Conservation (phyloP, 805 yeast species). For the Metschnikowia kunwiensis region DNA sequence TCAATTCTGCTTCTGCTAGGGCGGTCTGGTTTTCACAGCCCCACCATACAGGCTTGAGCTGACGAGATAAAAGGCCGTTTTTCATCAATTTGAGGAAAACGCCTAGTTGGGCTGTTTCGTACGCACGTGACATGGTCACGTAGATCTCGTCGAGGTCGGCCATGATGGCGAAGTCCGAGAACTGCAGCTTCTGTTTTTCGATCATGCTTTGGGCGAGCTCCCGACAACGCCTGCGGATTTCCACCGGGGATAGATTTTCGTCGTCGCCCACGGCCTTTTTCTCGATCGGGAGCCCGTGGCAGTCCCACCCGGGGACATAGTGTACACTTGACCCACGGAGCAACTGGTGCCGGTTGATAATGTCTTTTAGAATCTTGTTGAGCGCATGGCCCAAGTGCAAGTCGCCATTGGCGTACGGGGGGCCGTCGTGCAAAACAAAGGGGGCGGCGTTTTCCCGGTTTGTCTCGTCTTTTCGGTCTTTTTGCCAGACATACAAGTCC, state of each 20-base stretch:
- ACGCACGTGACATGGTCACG: conserved; percentile 65
- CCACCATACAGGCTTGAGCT: conserved; percentile 96
- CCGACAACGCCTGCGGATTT: conserved; percentile 63
- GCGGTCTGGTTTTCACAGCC: conserved; percentile 93
- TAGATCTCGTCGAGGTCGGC: conserved; percentile 77
- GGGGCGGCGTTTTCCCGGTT: conserved; percentile 28
- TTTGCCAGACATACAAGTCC: conserved; percentile 63
- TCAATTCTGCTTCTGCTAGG: conserved; percentile 93
- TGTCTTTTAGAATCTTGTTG: conserved; percentile 86
- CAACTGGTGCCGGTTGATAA: conserved; percentile 70
- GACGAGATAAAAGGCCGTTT: conserved; percentile 70
- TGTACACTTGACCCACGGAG: conserved; percentile 57
- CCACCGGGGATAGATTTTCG: conserved; percentile 37
- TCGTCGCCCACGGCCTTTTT: conserved; percentile 61
- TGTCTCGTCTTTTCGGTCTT: conserved; percentile 13
- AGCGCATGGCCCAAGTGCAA: conserved; percentile 90
- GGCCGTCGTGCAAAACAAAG: conserved; percentile 90
- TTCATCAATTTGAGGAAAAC: conserved; percentile 65
- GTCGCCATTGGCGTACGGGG: conserved; percentile 97
- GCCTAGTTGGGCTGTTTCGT: conserved; percentile 70
- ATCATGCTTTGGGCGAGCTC: conserved; percentile 69
- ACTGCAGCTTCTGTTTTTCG: conserved; percentile 57
- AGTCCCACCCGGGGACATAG: conserved; percentile 96
- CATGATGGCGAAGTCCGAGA: conserved; percentile 72
- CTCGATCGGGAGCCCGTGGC: conserved; percentile 97